Percentiles rank a stretch among this genome's conserved stretches.
phyloP scores from a whole-genome alignment of 352 stramenopile genomes.

The Saprolegnia parasitica region DNA sequence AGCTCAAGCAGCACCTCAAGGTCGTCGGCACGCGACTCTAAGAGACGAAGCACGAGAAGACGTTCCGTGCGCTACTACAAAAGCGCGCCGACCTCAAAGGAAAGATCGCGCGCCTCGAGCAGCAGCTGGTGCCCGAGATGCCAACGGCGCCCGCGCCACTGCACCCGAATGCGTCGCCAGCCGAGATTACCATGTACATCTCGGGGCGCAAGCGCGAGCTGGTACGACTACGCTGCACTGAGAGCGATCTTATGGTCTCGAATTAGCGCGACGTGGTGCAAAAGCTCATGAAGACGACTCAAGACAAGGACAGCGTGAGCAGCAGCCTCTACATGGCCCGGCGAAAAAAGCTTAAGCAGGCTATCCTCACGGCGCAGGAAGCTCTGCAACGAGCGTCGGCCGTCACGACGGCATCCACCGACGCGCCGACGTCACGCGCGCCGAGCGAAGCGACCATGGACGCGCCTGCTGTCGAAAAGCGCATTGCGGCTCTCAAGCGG shows the following conservation, averaged over 20 bases:
- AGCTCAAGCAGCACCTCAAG: background rate
- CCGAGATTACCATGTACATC: constrained; percentile 20
- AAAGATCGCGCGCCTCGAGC: constrained; percentile 4
- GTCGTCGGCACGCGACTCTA: background rate
- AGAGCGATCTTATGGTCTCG: background rate
- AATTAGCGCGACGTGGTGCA: constrained; percentile 11
- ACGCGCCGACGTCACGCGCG: background rate
- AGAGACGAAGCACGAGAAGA: background rate
- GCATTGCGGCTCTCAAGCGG: constrained; percentile 18
- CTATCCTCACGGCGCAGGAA: constrained; percentile 4
- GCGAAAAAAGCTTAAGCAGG: constrained; percentile 17
- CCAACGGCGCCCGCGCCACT: constrained; percentile 3
- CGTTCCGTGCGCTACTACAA: constrained; percentile 3
- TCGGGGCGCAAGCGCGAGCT: constrained; percentile 3
- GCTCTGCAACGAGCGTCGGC: background rate
- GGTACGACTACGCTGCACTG: background rate
- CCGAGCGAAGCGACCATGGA: constrained; percentile 5
- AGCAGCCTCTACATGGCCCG: constrained; percentile 1
- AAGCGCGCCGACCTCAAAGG: constrained; percentile 23
- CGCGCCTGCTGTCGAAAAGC: background rate
- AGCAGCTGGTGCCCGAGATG: constrained; percentile 12
- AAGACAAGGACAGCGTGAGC: background rate
- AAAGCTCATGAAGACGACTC: background rate
- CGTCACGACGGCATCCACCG: background rate
- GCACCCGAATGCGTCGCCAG: constrained; percentile 1